These are phyloP conservation scores for Fomitopsis pinicola DNA, from an alignment of 1,284 basidiomycete species.

Conservation along the genomic window DNA sequence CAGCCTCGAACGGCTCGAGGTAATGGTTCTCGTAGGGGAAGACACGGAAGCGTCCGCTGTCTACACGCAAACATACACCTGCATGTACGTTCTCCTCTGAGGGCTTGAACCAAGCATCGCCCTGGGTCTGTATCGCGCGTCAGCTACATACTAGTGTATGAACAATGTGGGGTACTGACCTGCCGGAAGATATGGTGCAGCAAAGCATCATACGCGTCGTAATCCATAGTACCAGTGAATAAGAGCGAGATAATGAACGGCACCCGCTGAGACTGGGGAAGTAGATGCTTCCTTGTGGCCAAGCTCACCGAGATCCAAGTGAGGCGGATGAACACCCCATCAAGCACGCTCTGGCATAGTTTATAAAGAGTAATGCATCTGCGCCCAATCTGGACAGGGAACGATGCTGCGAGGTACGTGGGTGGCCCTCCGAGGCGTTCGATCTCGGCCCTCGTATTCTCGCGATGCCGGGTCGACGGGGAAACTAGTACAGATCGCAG, in stretches of 20 bases:
- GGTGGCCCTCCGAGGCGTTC: not conserved
- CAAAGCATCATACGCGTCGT: conserved; percentile 69
- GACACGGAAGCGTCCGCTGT: conserved; percentile 55
- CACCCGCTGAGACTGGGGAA: not conserved
- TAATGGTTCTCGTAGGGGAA: conserved; percentile 63
- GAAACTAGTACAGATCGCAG: not conserved
- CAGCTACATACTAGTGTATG: not conserved
- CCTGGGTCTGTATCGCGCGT: conserved; percentile 48
- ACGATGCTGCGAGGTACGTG: not conserved
- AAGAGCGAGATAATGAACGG: not conserved
- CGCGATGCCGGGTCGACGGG: not conserved
- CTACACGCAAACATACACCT: conserved; percentile 66
- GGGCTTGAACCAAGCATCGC: conserved; percentile 74
- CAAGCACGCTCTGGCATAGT: not conserved
- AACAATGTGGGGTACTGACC: conserved; percentile 24
- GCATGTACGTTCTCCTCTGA: conserved; percentile 66
- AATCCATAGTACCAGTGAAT: conserved; percentile 47
- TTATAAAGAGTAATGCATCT: not conserved
- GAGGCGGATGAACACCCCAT: not conserved
- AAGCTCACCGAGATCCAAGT: conserved; percentile 4
- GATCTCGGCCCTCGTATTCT: not conserved
- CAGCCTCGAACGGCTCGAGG: conserved; percentile 67
- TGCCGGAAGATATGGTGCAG: conserved; percentile 61
- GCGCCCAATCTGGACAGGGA: not conserved
- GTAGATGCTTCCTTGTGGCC: conserved; percentile 9